These are phyloP conservation scores for Backusella luteola DNA, from an alignment of 192 early-diverging fungal species.

Conservation along the genomic window DNA sequence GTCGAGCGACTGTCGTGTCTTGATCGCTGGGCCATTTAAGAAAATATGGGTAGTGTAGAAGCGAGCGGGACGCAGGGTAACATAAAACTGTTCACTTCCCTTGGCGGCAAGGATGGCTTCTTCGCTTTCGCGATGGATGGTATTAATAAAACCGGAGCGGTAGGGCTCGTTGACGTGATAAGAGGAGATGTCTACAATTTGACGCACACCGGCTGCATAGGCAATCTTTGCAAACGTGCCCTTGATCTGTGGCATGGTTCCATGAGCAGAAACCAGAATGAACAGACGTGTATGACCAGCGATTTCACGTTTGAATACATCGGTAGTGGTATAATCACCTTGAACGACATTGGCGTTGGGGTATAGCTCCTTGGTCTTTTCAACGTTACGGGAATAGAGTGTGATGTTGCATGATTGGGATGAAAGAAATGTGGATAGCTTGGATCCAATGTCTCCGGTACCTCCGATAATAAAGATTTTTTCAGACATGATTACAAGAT, in stretches of 20 bases:
- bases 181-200: constrained; percentile 27
- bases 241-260: neutral
- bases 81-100: neutral
- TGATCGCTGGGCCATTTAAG: neutral
- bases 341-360: neutral
- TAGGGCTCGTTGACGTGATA: neutral
- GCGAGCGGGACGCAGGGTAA: constrained; percentile 18
- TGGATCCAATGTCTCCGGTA: constrained; percentile 20
- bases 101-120: neutral
- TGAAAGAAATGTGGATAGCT: neutral
- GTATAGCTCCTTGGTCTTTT: constrained; percentile 12
- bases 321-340: constrained; percentile 10
- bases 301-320: constrained; percentile 2
- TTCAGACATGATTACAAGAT: neutral
- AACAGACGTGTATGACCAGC: constrained; percentile 21
- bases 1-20: neutral
- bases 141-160: neutral
- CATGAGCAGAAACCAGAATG: neutral
- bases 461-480: constrained; percentile 17
- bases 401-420: neutral
- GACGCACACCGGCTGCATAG: constrained; percentile 19
- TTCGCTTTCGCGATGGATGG: neutral
- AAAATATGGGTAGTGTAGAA: neutral
- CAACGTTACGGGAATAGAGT: neutral
- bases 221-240: neutral